Conservation (phyloP, 73 alveolate genomes). For the Durusdinium trenchii region DNA sequence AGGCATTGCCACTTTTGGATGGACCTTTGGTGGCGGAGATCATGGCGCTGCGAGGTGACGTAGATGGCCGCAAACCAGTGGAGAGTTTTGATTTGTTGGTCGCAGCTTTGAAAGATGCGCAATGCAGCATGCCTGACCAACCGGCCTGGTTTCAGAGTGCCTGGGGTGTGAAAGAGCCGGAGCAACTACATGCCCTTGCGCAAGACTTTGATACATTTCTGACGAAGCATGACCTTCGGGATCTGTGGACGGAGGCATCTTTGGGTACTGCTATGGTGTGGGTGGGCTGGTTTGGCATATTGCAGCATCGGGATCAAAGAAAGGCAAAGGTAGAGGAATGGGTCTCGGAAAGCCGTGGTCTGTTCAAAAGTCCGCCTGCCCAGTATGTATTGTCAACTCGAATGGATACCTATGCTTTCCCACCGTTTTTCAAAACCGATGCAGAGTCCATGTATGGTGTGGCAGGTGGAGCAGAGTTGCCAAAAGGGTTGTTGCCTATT, state of each 20-base stretch:
- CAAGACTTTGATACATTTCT: not conserved
- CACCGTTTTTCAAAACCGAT: not conserved
- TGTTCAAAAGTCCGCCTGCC: not conserved
- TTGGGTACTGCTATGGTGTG: conserved; percentile 7
- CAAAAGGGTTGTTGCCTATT: not conserved
- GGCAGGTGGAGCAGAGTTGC: not conserved
- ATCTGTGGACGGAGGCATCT: not conserved
- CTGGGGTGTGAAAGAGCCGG: not conserved
- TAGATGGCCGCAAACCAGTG: not conserved
- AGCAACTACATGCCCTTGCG: not conserved
- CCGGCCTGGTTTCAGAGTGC: not conserved
- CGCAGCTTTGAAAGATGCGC: not conserved
- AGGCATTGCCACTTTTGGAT: conserved; percentile 2
- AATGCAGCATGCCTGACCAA: not conserved
- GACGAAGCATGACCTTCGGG: not conserved
- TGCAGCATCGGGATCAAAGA: not conserved
- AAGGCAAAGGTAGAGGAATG: not conserved
- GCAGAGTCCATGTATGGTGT: not conserved
- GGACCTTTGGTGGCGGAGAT: too few relatives aligned
- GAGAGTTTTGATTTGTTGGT: not conserved
- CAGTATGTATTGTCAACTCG: too few relatives aligned
- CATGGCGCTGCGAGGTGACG: not conserved
- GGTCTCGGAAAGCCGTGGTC: not conserved
- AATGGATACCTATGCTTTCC: not conserved
- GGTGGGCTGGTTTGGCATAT: not conserved